phyloP scores from a whole-genome alignment of 2,329 filamentous ascomycete genomes.

The Neopestalotiopsis sp. region DNA sequence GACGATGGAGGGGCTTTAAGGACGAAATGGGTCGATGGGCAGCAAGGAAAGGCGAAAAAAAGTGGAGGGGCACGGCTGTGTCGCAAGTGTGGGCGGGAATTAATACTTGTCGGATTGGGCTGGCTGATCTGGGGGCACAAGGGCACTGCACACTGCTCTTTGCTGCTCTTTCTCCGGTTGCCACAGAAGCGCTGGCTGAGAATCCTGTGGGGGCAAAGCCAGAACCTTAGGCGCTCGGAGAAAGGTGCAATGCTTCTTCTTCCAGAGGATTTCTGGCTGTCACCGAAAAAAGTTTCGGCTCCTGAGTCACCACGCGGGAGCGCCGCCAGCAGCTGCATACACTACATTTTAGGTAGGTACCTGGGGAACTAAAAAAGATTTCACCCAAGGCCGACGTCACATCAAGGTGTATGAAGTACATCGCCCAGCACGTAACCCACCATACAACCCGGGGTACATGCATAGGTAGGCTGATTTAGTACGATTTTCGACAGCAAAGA shows the following conservation, averaged over 20 bases:
- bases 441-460: not conserved
- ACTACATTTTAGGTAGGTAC: not conserved
- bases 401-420: not conserved
- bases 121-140: not conserved
- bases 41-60: not conserved
- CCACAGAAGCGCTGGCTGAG: too few relatives aligned
- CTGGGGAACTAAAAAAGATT: not conserved
- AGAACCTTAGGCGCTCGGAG: too few relatives aligned
- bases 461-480: not conserved
- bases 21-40: slow-evolving; percentile 2
- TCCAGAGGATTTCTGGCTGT: too few relatives aligned
- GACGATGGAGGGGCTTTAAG: slow-evolving; percentile 12
- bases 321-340: not conserved
- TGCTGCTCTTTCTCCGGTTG: too few relatives aligned
- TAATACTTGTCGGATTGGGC: not conserved
- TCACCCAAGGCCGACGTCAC: not conserved
- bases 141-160: too few relatives aligned
- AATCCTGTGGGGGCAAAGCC: too few relatives aligned
- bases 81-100: not conserved
- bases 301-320: not conserved
- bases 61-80: not conserved
- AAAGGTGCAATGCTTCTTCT: too few relatives aligned
- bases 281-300: too few relatives aligned
- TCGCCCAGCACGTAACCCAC: not conserved
- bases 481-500: not conserved